Evolutionary conservation across 2,329 filamentous ascomycete genomes (phyloP), one percentile per base, ranked within the genome.

Genomic region (Clonostachys rhizophaga): DNA sequence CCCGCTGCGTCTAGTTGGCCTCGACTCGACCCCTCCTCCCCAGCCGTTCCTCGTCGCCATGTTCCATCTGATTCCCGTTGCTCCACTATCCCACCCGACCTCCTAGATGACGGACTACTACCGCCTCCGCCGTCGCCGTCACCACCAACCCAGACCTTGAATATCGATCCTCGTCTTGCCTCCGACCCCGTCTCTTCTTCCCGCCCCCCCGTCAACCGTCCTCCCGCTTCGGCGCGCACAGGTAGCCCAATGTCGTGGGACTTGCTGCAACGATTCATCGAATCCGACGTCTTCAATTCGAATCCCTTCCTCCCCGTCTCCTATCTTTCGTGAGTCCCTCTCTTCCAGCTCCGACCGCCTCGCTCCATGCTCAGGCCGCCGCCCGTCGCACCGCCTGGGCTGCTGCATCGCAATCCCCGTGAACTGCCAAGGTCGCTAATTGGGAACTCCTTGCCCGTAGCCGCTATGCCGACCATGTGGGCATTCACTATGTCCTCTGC

Each of bases 251-350:
- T 85, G 84, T 87, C 84, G 75, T 92, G 88, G 88, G 87, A 91
- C 76, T 78, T 94, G 74, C 80, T 94, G 66, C 87, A 89, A 77
- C 84, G 89, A 70, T 91, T 92, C 81, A 84, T 94, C 75, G 88
- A 92, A 79, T 91, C 87, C 75, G 89, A 94, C 77, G 87, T 94
- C 76, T 94, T 94, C 79, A 92, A 91, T 75, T 86, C 88, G 72
- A 86, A 92, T 71, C 88, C 89, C 54, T 92, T 91, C 68, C 84
- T 94, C 68, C 87, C 88, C 52, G 89, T 94, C 65, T 89, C 88
- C 55, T 94, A 94, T 71, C 83, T 94, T 62, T 89, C 88, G 88
- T 92, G 76, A 80, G 85, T 75, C 24, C 24, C 24, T 30, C 24
- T 30, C 24, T 20, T 5, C 30, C 4, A 11, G n/a, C 43, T 45